Evolutionary conservation across 2,329 filamentous ascomycete species (phyloP).

Genomic region (Knufia petricola): DNA sequence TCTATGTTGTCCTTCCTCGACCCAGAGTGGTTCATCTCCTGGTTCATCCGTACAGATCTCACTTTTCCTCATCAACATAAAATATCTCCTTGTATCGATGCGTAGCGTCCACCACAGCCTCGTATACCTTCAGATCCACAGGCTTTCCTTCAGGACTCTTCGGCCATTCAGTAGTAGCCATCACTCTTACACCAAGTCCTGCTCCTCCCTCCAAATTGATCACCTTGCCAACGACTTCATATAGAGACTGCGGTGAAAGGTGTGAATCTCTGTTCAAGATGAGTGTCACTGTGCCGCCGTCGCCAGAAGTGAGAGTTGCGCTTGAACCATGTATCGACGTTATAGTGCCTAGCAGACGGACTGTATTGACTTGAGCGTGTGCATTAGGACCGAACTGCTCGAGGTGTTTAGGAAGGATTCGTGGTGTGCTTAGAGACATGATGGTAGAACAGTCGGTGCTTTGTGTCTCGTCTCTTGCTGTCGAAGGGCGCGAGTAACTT

Average conservation of each 20-base stretch:
- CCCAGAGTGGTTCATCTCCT: too few relatives aligned
- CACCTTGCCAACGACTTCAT: constrained; percentile 40
- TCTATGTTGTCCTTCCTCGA: too few relatives aligned
- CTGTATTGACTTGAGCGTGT: constrained; percentile 44
- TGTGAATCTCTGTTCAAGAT: constrained; percentile 54
- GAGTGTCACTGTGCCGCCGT: constrained; percentile 60
- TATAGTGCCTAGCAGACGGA: constrained; percentile 81
- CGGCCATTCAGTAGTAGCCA: constrained; percentile 34
- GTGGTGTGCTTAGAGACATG: constrained; percentile 69
- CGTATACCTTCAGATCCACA: constrained; percentile 64
- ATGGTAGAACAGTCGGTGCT: neutral
- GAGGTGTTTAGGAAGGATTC: constrained; percentile 72
- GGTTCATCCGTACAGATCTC: neutral
- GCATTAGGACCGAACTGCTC: constrained; percentile 57
- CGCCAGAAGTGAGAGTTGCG: constrained; percentile 66
- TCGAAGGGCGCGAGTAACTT: neutral
- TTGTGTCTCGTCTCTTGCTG: neutral
- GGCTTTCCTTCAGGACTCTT: constrained; percentile 17
- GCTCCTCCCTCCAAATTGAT: constrained; percentile 33
- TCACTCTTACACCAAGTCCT: constrained; percentile 33
- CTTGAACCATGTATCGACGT: constrained; percentile 69
- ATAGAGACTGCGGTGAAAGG: constrained; percentile 35
- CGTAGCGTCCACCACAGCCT: constrained; percentile 74
- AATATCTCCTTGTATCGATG: constrained; percentile 77
- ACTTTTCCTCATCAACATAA: constrained; percentile 38